Evolutionary conservation across 2,329 filamentous ascomycete genomes (phyloP).

Genomic region (Penicillium frequentans): DNA sequence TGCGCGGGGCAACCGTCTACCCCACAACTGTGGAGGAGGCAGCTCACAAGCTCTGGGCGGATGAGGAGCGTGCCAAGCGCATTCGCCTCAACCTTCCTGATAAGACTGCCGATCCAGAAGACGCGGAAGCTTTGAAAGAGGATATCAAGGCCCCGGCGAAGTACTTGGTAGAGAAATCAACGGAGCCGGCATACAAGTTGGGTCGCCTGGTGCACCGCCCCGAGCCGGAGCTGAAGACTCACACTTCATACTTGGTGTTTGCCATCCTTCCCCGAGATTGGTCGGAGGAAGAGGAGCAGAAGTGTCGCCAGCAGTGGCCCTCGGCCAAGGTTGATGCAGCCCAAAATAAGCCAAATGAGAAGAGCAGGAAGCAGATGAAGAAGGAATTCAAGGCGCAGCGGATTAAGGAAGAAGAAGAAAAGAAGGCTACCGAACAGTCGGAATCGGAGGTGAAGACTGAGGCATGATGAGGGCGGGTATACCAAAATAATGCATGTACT

Average conservation of each 20-base stretch:
- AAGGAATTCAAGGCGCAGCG: constrained; percentile 50
- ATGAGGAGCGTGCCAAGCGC: constrained; percentile 68
- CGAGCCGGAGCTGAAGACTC: constrained; percentile 88
- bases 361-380: constrained; percentile 43
- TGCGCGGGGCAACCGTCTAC: constrained; percentile 65
- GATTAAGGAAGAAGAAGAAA: constrained; percentile 12
- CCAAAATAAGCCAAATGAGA: constrained; percentile 22
- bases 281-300: constrained; percentile 76
- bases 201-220: constrained; percentile 77
- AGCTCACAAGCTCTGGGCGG: constrained; percentile 67
- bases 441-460: constrained; percentile 4
- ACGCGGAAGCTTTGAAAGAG: constrained; percentile 26
- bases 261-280: constrained; percentile 84
- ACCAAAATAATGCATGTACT: constrained; percentile 6
- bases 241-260: constrained; percentile 97
- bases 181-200: constrained; percentile 64
- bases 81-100: constrained; percentile 52
- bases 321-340: constrained; percentile 52
- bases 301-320: constrained; percentile 64
- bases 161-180: constrained; percentile 5
- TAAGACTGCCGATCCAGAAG: constrained; percentile 15
- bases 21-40: constrained; percentile 75
- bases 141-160: constrained; percentile 27
- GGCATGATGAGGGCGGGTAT: not conserved
- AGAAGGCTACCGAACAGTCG: not conserved